These are phyloP conservation scores for Haplosporangium gracile DNA, from an alignment of 192 early-diverging fungal genomes.

Conservation along the genomic window DNA sequence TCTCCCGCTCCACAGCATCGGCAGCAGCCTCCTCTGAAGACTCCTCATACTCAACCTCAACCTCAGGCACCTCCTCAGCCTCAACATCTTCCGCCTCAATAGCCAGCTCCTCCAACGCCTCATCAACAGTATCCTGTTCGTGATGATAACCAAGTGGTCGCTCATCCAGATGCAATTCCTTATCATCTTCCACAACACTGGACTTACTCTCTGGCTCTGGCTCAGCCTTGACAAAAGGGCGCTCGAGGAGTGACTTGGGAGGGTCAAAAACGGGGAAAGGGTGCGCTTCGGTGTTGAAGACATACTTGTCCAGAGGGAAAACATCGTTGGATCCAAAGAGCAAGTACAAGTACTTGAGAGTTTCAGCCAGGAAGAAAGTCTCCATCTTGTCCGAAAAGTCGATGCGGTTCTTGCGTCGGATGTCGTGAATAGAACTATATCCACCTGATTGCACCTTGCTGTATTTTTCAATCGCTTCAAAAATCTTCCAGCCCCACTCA, in stretches of 20 bases:
- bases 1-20: not conserved
- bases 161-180: not conserved
- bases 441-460: slow-evolving; percentile 75
- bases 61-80: slow-evolving; percentile 18
- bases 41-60: slow-evolving; percentile 34
- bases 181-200: not conserved
- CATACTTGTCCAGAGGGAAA: slow-evolving; percentile 84
- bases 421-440: slow-evolving; percentile 71
- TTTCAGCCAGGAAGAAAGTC: slow-evolving; percentile 89
- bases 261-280: slow-evolving; percentile 79
- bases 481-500: slow-evolving; percentile 90
- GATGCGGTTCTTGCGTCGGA: slow-evolving; percentile 53
- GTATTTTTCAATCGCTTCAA: slow-evolving; percentile 86
- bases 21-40: not conserved
- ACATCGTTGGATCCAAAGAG: slow-evolving; percentile 80
- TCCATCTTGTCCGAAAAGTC: slow-evolving; percentile 80
- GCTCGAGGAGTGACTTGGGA: slow-evolving; percentile 9
- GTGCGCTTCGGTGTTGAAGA: slow-evolving; percentile 97
- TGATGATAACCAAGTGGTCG: not conserved
- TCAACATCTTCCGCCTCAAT: slow-evolving; percentile 2
- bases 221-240: not conserved
- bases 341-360: slow-evolving; percentile 94
- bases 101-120: slow-evolving; percentile 16
- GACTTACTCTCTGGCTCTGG: not conserved
- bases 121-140: slow-evolving; percentile 4